A percentile compares a stretch with the other conserved stretches of the same genome.
Conservation (phyloP, 495 filamentous ascomycete genomes). For the Letharia columbiana region DNA sequence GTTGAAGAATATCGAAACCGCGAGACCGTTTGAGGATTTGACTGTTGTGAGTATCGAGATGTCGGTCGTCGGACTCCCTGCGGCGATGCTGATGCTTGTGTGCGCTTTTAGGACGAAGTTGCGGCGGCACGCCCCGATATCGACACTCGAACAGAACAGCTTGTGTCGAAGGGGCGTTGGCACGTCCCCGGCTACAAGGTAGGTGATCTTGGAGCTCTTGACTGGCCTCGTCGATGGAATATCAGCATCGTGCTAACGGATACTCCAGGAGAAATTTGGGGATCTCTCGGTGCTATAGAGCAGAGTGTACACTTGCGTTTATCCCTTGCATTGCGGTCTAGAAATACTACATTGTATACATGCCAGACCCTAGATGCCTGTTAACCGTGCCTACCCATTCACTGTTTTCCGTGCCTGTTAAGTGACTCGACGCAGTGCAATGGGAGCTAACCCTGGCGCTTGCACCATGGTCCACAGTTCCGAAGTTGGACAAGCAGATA, state of each 20-base stretch:
- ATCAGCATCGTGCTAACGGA: neutral
- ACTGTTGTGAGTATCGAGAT: slow-evolving; percentile 71
- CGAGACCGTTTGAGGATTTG: slow-evolving; percentile 91
- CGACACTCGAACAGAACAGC: slow-evolving; percentile 82
- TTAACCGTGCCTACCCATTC: neutral
- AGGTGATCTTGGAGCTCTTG: slow-evolving; percentile 28
- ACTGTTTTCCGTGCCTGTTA: neutral
- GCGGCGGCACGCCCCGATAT: slow-evolving; percentile 86
- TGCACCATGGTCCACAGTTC: neutral
- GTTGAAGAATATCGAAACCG: slow-evolving; percentile 91
- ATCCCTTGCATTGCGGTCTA: slow-evolving; percentile 5
- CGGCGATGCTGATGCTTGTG: slow-evolving; percentile 15
- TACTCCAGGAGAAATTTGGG: slow-evolving; percentile 87
- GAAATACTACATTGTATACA: slow-evolving; percentile 5
- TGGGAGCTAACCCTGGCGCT: neutral
- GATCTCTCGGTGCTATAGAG: slow-evolving; percentile 84
- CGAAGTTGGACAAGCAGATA: neutral
- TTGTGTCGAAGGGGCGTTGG: slow-evolving; percentile 97
- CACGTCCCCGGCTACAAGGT: slow-evolving; percentile 97
- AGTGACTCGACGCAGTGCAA: neutral
- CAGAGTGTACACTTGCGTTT: slow-evolving; percentile 5
- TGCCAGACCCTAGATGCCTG: neutral
- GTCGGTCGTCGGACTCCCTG: slow-evolving; percentile 1
- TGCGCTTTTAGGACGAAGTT: slow-evolving; percentile 76
- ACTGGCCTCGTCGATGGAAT: neutral